phyloP scores from a whole-genome alignment of 352 stramenopile genomes.

The Peronospora farinosa region DNA sequence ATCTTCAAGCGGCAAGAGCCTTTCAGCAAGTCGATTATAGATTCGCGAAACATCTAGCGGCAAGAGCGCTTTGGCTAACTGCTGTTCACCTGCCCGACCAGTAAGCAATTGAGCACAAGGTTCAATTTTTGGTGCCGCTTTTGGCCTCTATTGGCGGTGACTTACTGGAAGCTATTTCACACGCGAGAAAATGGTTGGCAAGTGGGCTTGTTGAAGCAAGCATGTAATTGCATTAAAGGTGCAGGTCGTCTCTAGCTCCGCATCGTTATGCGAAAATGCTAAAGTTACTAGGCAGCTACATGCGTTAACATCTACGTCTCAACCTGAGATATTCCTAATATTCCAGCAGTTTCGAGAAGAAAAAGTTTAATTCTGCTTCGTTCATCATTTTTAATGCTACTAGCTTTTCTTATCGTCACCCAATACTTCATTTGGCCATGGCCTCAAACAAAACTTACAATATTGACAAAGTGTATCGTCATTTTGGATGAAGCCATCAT shows the following conservation, averaged over 20 bases:
- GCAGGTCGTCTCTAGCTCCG: constrained; percentile 40
- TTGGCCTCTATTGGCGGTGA: constrained; percentile 42
- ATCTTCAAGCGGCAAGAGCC: constrained; percentile 30
- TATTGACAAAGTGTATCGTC: constrained; percentile 47
- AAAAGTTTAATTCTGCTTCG: constrained; percentile 34
- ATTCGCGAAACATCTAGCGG: constrained; percentile 54
- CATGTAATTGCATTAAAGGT: constrained; percentile 44
- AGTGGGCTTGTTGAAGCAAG: constrained; percentile 60
- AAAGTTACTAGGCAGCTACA: constrained; percentile 45
- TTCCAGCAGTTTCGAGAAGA: constrained; percentile 35
- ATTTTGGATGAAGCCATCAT: constrained; percentile 34
- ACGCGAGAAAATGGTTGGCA: constrained; percentile 35
- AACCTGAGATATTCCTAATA: constrained; percentile 42
- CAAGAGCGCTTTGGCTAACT: constrained; percentile 59
- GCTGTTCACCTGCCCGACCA: constrained; percentile 40
- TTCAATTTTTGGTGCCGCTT: constrained; percentile 40
- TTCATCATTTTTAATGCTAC: constrained; percentile 47
- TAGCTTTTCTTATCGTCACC: constrained; percentile 32
- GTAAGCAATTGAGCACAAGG: constrained; percentile 41
- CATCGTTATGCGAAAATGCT: constrained; percentile 52
- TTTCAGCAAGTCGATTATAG: constrained; percentile 46
- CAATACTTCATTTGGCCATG: not conserved
- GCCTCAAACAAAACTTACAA: constrained; percentile 17
- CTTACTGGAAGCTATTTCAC: constrained; percentile 53
- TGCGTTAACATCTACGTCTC: constrained; percentile 36